Evolutionary conservation across 1,139 yeast genomes (phyloP).

Genomic region (Blastobotrys raffinosifermentans): DNA sequence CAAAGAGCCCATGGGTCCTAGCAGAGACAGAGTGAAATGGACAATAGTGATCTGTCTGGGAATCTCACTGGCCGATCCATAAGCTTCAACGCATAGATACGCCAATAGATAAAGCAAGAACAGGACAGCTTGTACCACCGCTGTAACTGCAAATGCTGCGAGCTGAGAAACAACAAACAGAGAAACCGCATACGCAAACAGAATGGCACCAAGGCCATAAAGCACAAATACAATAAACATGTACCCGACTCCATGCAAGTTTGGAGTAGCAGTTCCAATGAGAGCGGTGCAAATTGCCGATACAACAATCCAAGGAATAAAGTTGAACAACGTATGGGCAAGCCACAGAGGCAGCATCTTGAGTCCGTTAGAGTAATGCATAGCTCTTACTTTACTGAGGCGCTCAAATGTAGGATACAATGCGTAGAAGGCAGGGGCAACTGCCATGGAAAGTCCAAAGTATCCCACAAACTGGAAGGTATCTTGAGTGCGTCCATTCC

Average conservation of each 20-base stretch:
- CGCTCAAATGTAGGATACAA: constrained; percentile 36
- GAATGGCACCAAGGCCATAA: constrained; percentile 29
- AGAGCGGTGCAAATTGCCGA: constrained; percentile 27
- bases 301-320: constrained; percentile 22
- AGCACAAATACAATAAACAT: constrained; percentile 30
- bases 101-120: constrained; percentile 32
- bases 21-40: constrained; percentile 27
- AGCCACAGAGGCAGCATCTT: constrained; percentile 33
- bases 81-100: constrained; percentile 28
- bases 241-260: constrained; percentile 29
- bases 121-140: constrained; percentile 31
- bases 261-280: constrained; percentile 23
- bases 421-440: constrained; percentile 33
- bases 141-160: constrained; percentile 35
- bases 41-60: constrained; percentile 21
- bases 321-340: constrained; percentile 30
- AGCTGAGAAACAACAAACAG: constrained; percentile 31
- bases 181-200: constrained; percentile 30
- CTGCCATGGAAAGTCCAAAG: constrained; percentile 33
- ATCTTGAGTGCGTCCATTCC: constrained; percentile 30
- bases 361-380: constrained; percentile 36
- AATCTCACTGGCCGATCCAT: constrained; percentile 26
- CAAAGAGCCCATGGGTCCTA: constrained; percentile 30
- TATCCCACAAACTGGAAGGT: constrained; percentile 33
- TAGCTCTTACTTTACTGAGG: constrained; percentile 31